Percentiles rank a stretch among this genome's conserved stretches.
Conservation (phyloP, 257 asterid species). For the Datura wrightii region DNA sequence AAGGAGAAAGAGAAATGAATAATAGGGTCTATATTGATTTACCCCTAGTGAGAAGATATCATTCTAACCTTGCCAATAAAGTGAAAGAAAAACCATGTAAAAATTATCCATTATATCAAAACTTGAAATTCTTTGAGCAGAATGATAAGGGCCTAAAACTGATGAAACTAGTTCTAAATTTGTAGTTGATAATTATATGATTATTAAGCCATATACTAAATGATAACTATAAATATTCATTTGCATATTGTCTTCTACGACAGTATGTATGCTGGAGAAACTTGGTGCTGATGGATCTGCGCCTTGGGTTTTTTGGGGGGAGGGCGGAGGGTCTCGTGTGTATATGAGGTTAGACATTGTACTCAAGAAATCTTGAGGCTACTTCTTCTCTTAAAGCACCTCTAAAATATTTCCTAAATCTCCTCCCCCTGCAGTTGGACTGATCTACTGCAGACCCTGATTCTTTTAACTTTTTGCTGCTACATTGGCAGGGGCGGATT, state of each 20-base stretch:
- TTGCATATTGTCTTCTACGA: background rate
- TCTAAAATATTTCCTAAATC: background rate
- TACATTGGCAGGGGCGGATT: background rate
- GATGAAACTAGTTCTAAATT: slow-evolving; percentile 22
- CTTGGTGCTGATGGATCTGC: background rate
- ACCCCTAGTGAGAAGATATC: slow-evolving; percentile 47
- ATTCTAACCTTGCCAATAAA: slow-evolving; percentile 22
- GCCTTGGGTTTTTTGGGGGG: background rate
- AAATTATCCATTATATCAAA: background rate
- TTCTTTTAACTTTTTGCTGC: background rate
- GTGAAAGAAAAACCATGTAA: background rate
- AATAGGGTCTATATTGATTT: slow-evolving; percentile 54
- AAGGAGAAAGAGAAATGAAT: slow-evolving; percentile 37
- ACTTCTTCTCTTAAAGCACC: background rate
- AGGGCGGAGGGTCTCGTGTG: background rate
- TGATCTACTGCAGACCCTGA: slow-evolving; percentile 1
- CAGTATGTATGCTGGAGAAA: background rate
- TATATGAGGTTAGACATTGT: background rate
- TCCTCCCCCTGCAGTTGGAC: background rate
- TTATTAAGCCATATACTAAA: background rate
- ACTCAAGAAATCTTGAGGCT: background rate
- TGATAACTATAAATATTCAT: background rate
- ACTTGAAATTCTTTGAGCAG: background rate
- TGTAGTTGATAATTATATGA: background rate
- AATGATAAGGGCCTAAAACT: background rate